Evolutionary conservation across 768 basidiomycete genomes (phyloP), one percentile per base, ranked within the genome.

Genomic region (Tricholoma furcatifolium): DNA sequence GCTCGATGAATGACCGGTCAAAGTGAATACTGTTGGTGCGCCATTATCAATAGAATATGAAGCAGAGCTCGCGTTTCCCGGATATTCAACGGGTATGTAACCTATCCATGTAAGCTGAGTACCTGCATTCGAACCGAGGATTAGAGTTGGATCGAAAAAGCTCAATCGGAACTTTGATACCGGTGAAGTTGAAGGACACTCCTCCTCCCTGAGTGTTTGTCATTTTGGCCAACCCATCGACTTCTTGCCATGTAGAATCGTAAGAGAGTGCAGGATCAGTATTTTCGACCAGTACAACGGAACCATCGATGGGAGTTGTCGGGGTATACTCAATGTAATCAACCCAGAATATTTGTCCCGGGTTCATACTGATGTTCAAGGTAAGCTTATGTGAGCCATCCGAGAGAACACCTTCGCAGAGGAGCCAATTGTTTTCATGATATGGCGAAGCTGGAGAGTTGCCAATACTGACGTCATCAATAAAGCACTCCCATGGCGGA

Each of bases 21-120:
- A 30, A 2, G 9, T 45, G 46, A 58, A 54, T 11, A 17, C 20
- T 7, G 40, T 42, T 11, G 56, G 38, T 0, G 38, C 9, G 12
- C 52, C 52, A 7, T 23, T 30, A 24, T 58, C 56, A 15, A 58
- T 54, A 15, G 50, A 42, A 17, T 36, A 58, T 0, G 53, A 43
- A 20, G 38, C 56, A 8, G 15, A 24, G 30, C 40, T 24, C 18
- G 30, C 31, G 14, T 31, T 38, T 7, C 34, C 20, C 2, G 50
- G 40, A 14, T 21, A 21, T 38, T 56, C 55, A 0, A 21, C 39
- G 1, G 55, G 50, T 6, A 56, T 48, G 23, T 21, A 51, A 8
- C 55, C 55, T 17, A 56, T 18, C 55, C 55, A 56, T 1, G 55
- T 48, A 6, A 56, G 20, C 12, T 20, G 27, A 17, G 38, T 51